These are phyloP conservation scores for Pythium scleroteichum DNA, from an alignment of 352 stramenopile genomes.

Conservation along the genomic window DNA sequence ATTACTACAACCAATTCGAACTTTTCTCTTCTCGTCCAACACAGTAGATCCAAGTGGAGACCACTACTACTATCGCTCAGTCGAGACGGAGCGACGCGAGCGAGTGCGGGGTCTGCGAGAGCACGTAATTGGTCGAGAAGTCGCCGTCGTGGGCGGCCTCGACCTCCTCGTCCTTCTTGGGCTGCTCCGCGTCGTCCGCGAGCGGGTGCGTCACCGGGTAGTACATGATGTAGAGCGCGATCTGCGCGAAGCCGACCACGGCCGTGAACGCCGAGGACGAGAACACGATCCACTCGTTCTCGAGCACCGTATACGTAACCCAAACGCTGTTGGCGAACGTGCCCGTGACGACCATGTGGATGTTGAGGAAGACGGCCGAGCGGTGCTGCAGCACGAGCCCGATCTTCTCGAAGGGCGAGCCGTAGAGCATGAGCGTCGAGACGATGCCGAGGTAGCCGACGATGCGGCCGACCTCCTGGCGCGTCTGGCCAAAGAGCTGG, in stretches of 20 bases:
- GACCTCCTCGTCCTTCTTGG: not conserved
- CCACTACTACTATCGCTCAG: not conserved
- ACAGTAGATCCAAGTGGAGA: too few species aligned
- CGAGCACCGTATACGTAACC: conserved; percentile 48
- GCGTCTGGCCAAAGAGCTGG: conserved; percentile 28
- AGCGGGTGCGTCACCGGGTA: conserved; percentile 39
- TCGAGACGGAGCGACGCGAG: conserved; percentile 4
- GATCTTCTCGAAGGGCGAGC: conserved; percentile 55
- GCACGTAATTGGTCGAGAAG: too few species aligned
- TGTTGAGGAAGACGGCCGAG: conserved; percentile 50
- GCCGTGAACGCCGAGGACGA: conserved; percentile 44
- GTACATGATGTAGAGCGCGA: conserved; percentile 48
- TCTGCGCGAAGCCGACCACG: conserved; percentile 35
- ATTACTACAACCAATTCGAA: too few species aligned
- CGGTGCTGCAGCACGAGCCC: conserved; percentile 47
- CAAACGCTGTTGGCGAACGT: conserved; percentile 56
- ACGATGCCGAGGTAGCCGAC: conserved; percentile 46
- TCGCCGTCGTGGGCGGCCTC: not conserved
- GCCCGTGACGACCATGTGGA: conserved; percentile 53
- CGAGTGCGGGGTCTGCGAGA: not conserved
- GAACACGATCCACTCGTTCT: conserved; percentile 51
- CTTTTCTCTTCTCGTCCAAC: too few species aligned
- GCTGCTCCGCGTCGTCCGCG: not conserved
- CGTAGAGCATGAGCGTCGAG: conserved; percentile 53
- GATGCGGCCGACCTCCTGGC: conserved; percentile 34